Conservation (phyloP, 345 rosid genomes). For the Rhodamnia argentea region DNA sequence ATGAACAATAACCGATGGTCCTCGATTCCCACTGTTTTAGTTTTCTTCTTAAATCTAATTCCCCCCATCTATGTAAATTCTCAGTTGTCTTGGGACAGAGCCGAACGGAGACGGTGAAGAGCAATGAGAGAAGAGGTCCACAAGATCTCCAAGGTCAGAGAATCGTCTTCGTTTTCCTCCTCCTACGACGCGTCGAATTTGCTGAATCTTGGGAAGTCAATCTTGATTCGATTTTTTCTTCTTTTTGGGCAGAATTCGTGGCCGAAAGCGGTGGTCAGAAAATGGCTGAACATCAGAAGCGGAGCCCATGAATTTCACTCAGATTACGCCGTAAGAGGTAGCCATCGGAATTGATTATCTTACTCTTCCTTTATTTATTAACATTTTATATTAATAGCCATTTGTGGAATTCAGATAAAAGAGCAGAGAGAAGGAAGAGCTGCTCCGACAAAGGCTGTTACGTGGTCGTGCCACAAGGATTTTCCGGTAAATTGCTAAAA, state of each 20-base stretch:
- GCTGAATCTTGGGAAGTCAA: not conserved
- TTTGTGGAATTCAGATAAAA: slow-evolving; percentile 8
- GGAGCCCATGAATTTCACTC: slow-evolving; percentile 63
- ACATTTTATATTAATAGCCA: not conserved
- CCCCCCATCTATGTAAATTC: not conserved
- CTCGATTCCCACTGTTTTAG: not conserved
- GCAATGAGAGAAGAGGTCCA: slow-evolving; percentile 28
- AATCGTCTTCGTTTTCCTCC: not conserved
- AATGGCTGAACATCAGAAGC: slow-evolving; percentile 76
- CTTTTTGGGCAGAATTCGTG: slow-evolving; percentile 45
- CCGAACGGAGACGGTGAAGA: slow-evolving; percentile 4
- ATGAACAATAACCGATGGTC: not conserved
- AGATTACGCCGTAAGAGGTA: slow-evolving; percentile 55
- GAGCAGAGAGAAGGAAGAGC: slow-evolving; percentile 50
- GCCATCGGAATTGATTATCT: not conserved
- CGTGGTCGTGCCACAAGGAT: slow-evolving; percentile 37
- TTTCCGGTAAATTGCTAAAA: slow-evolving; percentile 41
- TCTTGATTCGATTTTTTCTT: not conserved
- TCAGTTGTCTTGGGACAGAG: not conserved
- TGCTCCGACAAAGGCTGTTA: slow-evolving; percentile 52
- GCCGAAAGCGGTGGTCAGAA: slow-evolving; percentile 61
- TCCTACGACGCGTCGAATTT: not conserved
- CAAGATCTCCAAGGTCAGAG: slow-evolving; percentile 49
- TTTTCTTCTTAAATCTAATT: not conserved
- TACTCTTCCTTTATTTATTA: not conserved